A percentile compares a stretch with the other conserved stretches of the same genome.
Evolutionary conservation across 176 grass and related monocot species (phyloP).

Genomic region (Dactylis glomerata): DNA sequence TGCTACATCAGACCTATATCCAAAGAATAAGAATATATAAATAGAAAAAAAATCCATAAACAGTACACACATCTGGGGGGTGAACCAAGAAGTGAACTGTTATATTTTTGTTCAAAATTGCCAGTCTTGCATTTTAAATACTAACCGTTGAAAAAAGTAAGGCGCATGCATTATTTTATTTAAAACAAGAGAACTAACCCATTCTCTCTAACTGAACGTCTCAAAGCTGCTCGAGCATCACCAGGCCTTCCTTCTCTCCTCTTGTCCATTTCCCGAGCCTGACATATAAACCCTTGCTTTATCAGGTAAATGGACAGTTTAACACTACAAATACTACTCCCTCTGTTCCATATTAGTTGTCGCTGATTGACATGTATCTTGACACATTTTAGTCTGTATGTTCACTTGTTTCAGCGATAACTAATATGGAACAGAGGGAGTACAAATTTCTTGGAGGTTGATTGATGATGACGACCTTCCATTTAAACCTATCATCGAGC

Average conservation of each 20-base stretch:
- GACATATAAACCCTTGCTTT: not conserved
- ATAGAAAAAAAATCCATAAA: not conserved
- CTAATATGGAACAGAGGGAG: too few relatives aligned
- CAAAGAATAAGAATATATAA: constrained; percentile 24
- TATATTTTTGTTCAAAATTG: not conserved
- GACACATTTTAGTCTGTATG: too few relatives aligned
- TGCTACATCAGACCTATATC: constrained; percentile 64
- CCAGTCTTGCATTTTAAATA: not conserved
- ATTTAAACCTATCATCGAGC: constrained; percentile 99
- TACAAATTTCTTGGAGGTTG: not conserved
- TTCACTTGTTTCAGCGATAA: too few relatives aligned
- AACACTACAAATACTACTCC: constrained; percentile 12
- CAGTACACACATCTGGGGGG: not conserved
- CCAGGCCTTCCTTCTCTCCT: constrained; percentile 93
- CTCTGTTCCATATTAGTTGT: too few relatives aligned
- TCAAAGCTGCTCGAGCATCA: constrained; percentile 88
- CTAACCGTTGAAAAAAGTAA: not conserved
- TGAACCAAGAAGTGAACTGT: not conserved
- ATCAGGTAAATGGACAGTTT: not conserved
- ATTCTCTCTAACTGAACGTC: constrained; percentile 93
- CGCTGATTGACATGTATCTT: too few relatives aligned
- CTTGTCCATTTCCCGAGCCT: constrained; percentile 99
- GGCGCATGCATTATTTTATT: constrained; percentile 3
- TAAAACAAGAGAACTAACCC: constrained; percentile 45
- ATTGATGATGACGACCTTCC: constrained; percentile 78